Evolutionary conservation across 2,329 filamentous ascomycete species (phyloP), one percentile per base, ranked within the genome.

Genomic region (Alternaria tenuissima): DNA sequence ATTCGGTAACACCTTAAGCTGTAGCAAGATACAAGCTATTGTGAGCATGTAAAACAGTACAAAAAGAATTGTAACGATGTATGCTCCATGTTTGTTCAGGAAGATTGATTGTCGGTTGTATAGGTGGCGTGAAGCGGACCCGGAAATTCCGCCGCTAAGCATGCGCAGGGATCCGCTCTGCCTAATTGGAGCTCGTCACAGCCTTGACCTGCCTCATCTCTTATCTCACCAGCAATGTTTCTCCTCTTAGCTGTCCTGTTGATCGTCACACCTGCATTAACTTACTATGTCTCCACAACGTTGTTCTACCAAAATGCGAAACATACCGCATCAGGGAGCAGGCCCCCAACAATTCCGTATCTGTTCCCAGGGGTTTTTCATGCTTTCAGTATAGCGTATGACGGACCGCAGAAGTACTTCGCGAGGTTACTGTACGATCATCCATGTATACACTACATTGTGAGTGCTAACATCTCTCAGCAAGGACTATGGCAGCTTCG

Each of bases 341-440:
- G 22, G n/a, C 70, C 72, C 8, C 68, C 71, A 3, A 67, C 64
- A 18, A 52, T 70, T 20, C 71, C 72, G 7, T 75, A 70, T 39
- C 59, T 64, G 16, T 36, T 74, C 5, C 68, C 69, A 6, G 69
- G 66, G 3, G 12, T 71, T 22, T 73, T 67, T 44, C 68, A 72
- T 51, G 54, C 62, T 1, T 61, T 68, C 32, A 61, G 64, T 9
- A 43, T 75, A n/a, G 63, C 65, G 3, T 61, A 57, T 20, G 42
- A 60, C 11, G 70, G 69, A 24, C 64, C 67, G 8, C 64, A 65
- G 9, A 65, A 63, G 28, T 72, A 69, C 52, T 70, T 75, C 36
- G 71, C 68, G 6, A 61, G 62, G n/a, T 47, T 71, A 22, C 57
- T 74, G 72, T 75, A 59, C 49, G 67, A 1, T n/a, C 0, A 7